Base-by-base conservation (phyloP, 2,329 filamentous ascomycete species). In the Alternaria brassicae region DNA sequence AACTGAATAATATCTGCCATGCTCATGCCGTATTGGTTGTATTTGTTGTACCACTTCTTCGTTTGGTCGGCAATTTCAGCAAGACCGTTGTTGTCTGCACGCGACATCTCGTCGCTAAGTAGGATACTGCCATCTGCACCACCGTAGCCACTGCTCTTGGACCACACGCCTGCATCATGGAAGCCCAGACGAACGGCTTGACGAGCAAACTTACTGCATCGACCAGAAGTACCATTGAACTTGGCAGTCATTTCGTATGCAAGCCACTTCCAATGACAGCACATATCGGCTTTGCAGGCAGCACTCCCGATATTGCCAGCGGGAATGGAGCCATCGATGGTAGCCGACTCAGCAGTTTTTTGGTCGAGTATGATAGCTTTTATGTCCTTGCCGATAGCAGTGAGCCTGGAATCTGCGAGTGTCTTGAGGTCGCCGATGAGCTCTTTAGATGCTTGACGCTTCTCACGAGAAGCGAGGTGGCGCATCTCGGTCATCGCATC, bases 1-100 rank as follows among this genome's bases (percentile, higher is more conserved):
- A 77, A 72, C 51, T 79, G 77, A 21, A 79, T 77, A 23, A 79
- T 67, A 48, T 79, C 77, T 7, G 77, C 77, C 71, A 78, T 77
- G 30, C 66, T 69, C 53, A 78, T 69, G 25, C 73, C 72, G 45
- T 76, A 77, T 19, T 70, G 60, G 42, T 70, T 70, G 61, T 74
- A 76, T 51, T 74, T 75, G 27, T 39, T 70, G 44, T 75, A 73
- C 70, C 71, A 74, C 17, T 63, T 52, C 48, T 73, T 75, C 39
- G 69, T 77, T 52, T 74, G 63, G 2, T 69, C 69, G 3, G 67
- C 72, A 41, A 76, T 74, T 0, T 57, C 60, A 3, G 60, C 36
- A 0, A 77, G 53, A 3, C 74, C 74, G 27, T 72, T 70, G 51
- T 77, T 77, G 56, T 72, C 73, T 1, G 59, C 21, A 6, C 74